Evolutionary conservation across 2,329 filamentous ascomycete species (phyloP).

Genomic region (Grosmannia serpens): DNA sequence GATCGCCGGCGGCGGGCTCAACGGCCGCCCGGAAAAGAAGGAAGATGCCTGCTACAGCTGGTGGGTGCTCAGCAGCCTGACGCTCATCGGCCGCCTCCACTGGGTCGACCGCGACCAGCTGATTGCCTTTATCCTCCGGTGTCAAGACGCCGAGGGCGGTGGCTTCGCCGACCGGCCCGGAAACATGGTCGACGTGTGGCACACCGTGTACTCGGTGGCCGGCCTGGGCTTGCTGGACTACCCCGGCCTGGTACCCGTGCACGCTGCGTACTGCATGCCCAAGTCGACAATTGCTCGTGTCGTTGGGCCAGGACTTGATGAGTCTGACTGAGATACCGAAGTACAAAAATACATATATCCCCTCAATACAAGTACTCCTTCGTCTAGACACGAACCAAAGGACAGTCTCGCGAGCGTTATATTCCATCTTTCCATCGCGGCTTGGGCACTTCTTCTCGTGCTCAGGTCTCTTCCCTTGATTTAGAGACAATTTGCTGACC

Average conservation of each 20-base stretch:
- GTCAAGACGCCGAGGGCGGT: slow-evolving; percentile 74
- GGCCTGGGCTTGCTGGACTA: slow-evolving; percentile 76
- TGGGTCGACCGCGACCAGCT: slow-evolving; percentile 87
- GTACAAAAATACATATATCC: background rate
- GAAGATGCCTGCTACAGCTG: slow-evolving; percentile 98
- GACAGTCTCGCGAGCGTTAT: no score
- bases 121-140: slow-evolving; percentile 69
- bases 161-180: slow-evolving; percentile 85
- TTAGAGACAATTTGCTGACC: no score
- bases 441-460: no score
- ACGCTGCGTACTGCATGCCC: slow-evolving; percentile 81
- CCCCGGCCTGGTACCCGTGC: slow-evolving; percentile 65
- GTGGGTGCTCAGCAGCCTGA: slow-evolving; percentile 91
- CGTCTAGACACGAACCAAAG: no score
- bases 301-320: slow-evolving; percentile 22
- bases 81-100: slow-evolving; percentile 76
- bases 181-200: slow-evolving; percentile 95
- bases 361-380: background rate
- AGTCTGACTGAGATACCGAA: background rate
- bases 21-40: slow-evolving; percentile 87
- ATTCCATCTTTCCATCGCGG: no score
- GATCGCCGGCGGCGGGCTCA: slow-evolving; percentile 74
- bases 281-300: slow-evolving; percentile 51
- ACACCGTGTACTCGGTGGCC: slow-evolving; percentile 80
- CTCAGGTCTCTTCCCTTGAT: no score